A percentile compares a stretch with the other conserved stretches of the same genome.
These are phyloP conservation scores for Eutypa lata DNA, from an alignment of 2,329 filamentous ascomycete genomes.

Conservation along the genomic window DNA sequence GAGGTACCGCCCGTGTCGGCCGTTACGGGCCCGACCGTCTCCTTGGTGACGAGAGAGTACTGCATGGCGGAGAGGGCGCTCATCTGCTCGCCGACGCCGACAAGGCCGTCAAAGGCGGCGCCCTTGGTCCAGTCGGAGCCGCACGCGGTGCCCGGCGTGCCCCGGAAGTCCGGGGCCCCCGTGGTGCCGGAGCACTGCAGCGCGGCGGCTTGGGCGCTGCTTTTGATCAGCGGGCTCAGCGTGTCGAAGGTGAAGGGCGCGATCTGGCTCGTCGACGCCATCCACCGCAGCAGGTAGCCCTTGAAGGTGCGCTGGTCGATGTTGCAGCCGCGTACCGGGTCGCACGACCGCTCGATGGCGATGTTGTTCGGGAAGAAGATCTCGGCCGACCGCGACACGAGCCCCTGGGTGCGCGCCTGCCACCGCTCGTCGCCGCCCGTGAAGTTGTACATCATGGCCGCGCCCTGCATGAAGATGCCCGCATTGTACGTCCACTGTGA, in stretches of 20 bases:
- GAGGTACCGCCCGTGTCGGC: conserved; percentile 58
- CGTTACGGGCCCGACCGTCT: conserved; percentile 42
- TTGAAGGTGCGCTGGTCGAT: conserved; percentile 74
- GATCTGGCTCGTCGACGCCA: conserved; percentile 53
- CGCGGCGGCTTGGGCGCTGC: conserved; percentile 52
- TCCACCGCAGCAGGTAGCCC: conserved; percentile 68
- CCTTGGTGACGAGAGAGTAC: conserved; percentile 49
- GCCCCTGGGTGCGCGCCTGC: conserved; percentile 56
- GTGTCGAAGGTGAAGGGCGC: conserved; percentile 48
- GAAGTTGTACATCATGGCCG: conserved; percentile 61
- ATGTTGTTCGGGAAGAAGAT: conserved; percentile 57
- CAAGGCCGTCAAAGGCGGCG: conserved; percentile 53
- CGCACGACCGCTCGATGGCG: conserved; percentile 66
- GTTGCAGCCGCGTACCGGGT: conserved; percentile 59
- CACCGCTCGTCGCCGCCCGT: conserved; percentile 50
- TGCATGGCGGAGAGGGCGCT: conserved; percentile 62
- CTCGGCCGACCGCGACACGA: conserved; percentile 47
- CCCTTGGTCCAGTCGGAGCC: conserved; percentile 62
- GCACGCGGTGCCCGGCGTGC: conserved; percentile 58
- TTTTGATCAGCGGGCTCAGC: conserved; percentile 49
- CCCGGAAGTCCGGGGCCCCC: conserved; percentile 41
- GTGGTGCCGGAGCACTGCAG: conserved; percentile 46
- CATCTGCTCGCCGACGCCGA: conserved; percentile 69
- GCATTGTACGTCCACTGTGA: conserved; percentile 70
- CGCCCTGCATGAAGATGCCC: conserved; percentile 62